Conservation (phyloP, 495 filamentous ascomycete species). For the Tuber brumale region DNA sequence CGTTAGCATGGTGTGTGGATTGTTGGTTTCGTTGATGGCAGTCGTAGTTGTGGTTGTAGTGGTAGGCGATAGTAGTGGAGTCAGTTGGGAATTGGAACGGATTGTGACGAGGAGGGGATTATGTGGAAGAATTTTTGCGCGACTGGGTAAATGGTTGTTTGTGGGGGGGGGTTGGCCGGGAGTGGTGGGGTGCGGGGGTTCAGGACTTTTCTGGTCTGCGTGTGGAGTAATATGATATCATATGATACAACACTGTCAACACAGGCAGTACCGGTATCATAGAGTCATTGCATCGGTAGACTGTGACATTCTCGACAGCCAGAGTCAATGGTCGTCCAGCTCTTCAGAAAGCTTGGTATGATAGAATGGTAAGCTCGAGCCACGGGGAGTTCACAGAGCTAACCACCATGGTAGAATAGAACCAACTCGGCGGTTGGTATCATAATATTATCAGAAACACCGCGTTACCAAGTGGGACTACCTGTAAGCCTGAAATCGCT, state of each 20-base stretch:
- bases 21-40: neutral
- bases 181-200: neutral
- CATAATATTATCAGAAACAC: neutral
- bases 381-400: neutral
- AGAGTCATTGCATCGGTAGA: neutral
- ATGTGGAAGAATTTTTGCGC: neutral
- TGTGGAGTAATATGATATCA: too few relatives aligned
- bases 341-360: neutral
- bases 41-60: neutral
- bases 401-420: neutral
- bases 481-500: neutral
- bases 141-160: neutral
- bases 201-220: neutral
- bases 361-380: neutral
- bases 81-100: neutral
- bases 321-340: neutral
- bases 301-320: neutral
- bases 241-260: too few relatives aligned
- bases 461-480: neutral
- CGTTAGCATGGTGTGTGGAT: constrained; percentile 18
- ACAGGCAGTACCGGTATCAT: neutral
- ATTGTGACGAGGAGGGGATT: neutral
- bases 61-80: neutral
- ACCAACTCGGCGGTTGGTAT: neutral
- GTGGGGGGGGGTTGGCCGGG: too few relatives aligned